A percentile compares a stretch with the other conserved stretches of the same genome.
These are phyloP conservation scores for Zymoseptoria pseudotritici DNA, from an alignment of 2,329 filamentous ascomycete genomes.

Conservation along the genomic window DNA sequence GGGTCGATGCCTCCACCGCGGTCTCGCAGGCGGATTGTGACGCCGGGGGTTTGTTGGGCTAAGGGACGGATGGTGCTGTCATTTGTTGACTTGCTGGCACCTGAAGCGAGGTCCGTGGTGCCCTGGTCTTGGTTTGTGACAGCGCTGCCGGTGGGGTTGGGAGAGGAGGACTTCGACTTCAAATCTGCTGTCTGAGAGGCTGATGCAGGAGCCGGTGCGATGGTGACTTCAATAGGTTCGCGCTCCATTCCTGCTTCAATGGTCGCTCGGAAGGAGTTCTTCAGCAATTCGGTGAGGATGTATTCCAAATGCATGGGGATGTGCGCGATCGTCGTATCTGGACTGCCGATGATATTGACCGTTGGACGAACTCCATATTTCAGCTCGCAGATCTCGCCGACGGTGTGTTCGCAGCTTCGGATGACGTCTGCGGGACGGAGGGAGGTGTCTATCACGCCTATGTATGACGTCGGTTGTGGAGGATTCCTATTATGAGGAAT, in stretches of 20 bases:
- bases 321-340: constrained; percentile 82
- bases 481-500: constrained; percentile 59
- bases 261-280: constrained; percentile 92
- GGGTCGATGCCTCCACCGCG: constrained; percentile 89
- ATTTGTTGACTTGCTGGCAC: constrained; percentile 16
- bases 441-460: constrained; percentile 90
- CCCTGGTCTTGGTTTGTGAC: constrained; percentile 32
- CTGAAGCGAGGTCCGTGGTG: constrained; percentile 28
- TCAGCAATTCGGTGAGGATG: constrained; percentile 90
- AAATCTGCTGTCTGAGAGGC: constrained; percentile 34
- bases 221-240: constrained; percentile 84
- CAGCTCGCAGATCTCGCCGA: constrained; percentile 92
- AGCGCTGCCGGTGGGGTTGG: constrained; percentile 11
- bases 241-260: constrained; percentile 73
- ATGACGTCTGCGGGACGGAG: constrained; percentile 75
- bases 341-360: constrained; percentile 75
- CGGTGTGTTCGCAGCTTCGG: constrained; percentile 77
- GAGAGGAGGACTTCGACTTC: constrained; percentile 15
- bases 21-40: constrained; percentile 92
- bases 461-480: constrained; percentile 57
- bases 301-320: constrained; percentile 96
- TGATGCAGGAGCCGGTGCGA: constrained; percentile 57
- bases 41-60: constrained; percentile 58
- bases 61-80: constrained; percentile 37
- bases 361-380: constrained; percentile 84